Conservation (phyloP, 345 rosid species). For the Eucalyptus fibrosa region DNA sequence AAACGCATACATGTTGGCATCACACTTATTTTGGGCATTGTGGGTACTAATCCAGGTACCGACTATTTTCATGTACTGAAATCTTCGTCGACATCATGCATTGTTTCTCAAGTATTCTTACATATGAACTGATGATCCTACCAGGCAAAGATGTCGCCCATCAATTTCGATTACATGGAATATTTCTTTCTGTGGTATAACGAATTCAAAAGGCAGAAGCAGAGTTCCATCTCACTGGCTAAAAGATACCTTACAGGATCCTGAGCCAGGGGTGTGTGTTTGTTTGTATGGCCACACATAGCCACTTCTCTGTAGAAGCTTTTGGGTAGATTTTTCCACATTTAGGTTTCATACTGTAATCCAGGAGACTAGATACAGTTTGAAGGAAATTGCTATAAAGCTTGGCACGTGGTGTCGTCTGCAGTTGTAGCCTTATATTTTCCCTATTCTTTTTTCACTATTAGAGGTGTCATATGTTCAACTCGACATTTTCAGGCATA, state of each 20-base stretch:
- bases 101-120: background rate
- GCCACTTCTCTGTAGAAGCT: background rate
- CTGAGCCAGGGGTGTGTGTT: background rate
- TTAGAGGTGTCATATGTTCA: background rate
- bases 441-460: background rate
- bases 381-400: background rate
- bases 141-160: conserved; percentile 96
- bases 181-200: conserved; percentile 82
- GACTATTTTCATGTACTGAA: background rate
- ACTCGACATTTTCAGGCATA: background rate
- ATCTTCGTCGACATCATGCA: background rate
- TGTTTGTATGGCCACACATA: background rate
- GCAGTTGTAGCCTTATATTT: background rate
- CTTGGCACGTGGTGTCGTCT: background rate
- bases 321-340: background rate
- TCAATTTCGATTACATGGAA: conserved; percentile 69
- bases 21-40: conserved; percentile 84
- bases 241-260: conserved; percentile 28
- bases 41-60: conserved; percentile 94
- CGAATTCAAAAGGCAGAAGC: conserved; percentile 75
- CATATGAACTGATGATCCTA: background rate
- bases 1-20: conserved; percentile 60
- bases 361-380: background rate
- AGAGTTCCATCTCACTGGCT: conserved; percentile 34
- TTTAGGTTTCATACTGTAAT: background rate